These are phyloP conservation scores for Aspergillus campestris DNA, from an alignment of 495 filamentous ascomycete species.

Conservation along the genomic window DNA sequence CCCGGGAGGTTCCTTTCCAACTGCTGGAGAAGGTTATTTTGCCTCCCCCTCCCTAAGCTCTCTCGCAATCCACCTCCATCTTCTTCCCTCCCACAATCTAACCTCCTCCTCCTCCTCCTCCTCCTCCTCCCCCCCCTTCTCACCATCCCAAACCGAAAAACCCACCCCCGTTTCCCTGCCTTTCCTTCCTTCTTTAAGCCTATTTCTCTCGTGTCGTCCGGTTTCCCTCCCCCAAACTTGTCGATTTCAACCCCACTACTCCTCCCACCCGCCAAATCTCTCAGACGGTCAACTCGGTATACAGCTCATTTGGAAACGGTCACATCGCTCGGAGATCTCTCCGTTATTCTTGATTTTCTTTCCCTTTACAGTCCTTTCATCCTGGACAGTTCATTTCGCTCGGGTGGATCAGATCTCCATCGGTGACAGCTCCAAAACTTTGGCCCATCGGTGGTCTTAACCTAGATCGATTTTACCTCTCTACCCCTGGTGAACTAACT, in stretches of 20 bases:
- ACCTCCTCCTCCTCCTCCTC: not conserved
- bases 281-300: no score
- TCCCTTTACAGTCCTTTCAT: no score
- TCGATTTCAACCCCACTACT: no score
- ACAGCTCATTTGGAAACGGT: no score
- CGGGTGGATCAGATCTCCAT: not conserved
- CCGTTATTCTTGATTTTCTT: no score
- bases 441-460: conserved; percentile 13
- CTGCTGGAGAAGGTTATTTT: conserved; percentile 10
- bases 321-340: no score
- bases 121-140: not conserved
- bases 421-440: conserved; percentile 6
- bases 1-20: conserved; percentile 5
- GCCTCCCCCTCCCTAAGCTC: conserved; percentile 13
- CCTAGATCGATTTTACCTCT: conserved; percentile 14
- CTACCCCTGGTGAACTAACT: conserved; percentile 13
- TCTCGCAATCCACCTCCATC: conserved; percentile 12
- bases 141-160: no score
- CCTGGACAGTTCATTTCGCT: no score
- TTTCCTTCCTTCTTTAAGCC: conserved; percentile 2
- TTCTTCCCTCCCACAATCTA: conserved; percentile 2
- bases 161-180: not conserved
- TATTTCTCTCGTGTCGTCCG: not conserved
- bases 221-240: not conserved
- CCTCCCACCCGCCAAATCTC: no score